Percentiles rank a stretch among this genome's conserved stretches.
These are phyloP conservation scores for Cystobasidiaceae sp. DNA, from an alignment of 1,284 basidiomycete genomes.

Conservation along the genomic window DNA sequence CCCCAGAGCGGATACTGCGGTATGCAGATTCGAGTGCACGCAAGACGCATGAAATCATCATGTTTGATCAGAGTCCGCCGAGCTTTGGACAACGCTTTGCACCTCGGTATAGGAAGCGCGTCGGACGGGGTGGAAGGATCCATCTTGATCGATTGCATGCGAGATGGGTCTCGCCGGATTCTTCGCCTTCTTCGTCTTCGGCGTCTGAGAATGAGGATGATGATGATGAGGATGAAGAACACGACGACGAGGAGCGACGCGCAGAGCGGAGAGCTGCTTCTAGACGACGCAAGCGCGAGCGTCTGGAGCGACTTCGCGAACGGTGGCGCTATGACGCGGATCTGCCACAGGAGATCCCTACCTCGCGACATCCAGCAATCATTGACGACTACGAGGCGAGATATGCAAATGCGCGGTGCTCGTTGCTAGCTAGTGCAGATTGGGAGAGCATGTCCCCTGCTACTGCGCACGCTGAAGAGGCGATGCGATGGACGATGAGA, in stretches of 20 bases:
- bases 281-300: not conserved
- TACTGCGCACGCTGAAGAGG: slow-evolving; percentile 38
- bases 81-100: slow-evolving; percentile 40
- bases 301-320: slow-evolving; percentile 53
- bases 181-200: no score
- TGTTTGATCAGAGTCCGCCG: slow-evolving; percentile 36
- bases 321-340: slow-evolving; percentile 63
- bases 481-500: slow-evolving; percentile 34
- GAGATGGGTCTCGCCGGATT: slow-evolving; percentile 41
- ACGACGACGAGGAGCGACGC: slow-evolving; percentile 43
- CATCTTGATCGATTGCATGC: slow-evolving; percentile 66
- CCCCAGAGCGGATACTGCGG: slow-evolving; percentile 38
- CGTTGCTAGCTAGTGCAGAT: slow-evolving; percentile 35
- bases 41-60: slow-evolving; percentile 31
- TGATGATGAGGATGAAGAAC: slow-evolving; percentile 33
- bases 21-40: slow-evolving; percentile 18
- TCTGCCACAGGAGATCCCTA: slow-evolving; percentile 36
- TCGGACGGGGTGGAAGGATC: slow-evolving; percentile 75
- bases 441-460: slow-evolving; percentile 35
- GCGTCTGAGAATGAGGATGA: not conserved
- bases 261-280: no score
- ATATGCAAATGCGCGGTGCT: slow-evolving; percentile 34
- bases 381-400: slow-evolving; percentile 41
- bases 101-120: slow-evolving; percentile 63
- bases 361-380: slow-evolving; percentile 36